phyloP scores from a whole-genome alignment of 192 early-diverging fungal genomes.

The Paraglomus brasilianum region DNA sequence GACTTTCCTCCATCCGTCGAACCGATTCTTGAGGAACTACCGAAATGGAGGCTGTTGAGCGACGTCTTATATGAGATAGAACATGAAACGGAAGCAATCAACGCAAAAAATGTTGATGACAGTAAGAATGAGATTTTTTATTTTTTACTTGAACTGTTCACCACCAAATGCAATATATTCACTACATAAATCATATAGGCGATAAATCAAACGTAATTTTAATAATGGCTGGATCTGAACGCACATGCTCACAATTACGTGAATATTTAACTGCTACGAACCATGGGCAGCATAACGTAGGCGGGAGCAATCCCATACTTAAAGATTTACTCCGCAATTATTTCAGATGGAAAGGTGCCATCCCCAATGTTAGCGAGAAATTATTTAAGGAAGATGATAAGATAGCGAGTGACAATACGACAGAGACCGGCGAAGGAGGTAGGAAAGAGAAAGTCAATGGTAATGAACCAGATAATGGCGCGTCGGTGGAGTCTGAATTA shows the following conservation, averaged over 20 bases:
- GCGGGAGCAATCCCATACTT: constrained; percentile 38
- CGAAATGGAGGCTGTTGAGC: constrained; percentile 81
- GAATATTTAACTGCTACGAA: constrained; percentile 49
- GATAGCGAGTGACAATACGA: neutral
- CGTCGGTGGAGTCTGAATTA: neutral
- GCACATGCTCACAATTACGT: constrained; percentile 64
- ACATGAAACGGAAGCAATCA: constrained; percentile 43
- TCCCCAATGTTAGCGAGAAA: constrained; percentile 46
- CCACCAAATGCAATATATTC: neutral
- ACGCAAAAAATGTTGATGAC: constrained; percentile 33
- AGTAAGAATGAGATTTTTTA: constrained; percentile 7
- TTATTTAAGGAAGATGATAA: constrained; percentile 7
- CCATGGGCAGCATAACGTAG: constrained; percentile 5
- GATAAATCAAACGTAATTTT: constrained; percentile 48
- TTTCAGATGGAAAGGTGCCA: constrained; percentile 72
- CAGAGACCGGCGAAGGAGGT: neutral
- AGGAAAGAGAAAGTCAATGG: neutral
- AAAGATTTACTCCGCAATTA: constrained; percentile 60
- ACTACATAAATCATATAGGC: constrained; percentile 31
- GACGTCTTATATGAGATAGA: constrained; percentile 83
- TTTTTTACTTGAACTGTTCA: neutral
- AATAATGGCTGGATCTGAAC: constrained; percentile 69
- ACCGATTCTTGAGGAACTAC: constrained; percentile 84
- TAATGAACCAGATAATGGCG: neutral
- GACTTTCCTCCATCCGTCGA: constrained; percentile 66